A percentile compares a stretch with the other conserved stretches of the same genome.
phyloP scores from a whole-genome alignment of 257 asterid genomes.

The Leptodermis oblonga region DNA sequence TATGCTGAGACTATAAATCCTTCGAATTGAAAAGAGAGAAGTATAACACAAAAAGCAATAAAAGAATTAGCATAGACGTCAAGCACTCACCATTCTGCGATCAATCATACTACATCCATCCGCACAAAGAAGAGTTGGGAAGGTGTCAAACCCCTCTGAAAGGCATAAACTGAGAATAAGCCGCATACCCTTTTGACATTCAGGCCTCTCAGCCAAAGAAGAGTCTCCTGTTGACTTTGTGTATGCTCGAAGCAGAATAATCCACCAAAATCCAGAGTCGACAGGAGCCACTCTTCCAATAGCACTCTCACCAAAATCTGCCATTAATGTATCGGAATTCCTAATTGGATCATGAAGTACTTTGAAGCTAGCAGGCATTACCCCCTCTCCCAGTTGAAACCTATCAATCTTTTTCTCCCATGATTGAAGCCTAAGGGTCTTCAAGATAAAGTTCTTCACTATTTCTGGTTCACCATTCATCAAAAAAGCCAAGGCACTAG shows the following conservation, averaged over 20 bases:
- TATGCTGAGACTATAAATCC: background rate
- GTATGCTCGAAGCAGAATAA: conserved; percentile 63
- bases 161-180: conserved; percentile 67
- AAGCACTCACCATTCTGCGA: conserved; percentile 65
- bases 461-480: conserved; percentile 70
- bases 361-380: conserved; percentile 77
- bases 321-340: conserved; percentile 56
- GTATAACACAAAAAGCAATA: background rate
- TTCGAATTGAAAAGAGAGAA: background rate
- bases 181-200: conserved; percentile 73
- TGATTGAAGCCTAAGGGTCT: conserved; percentile 72
- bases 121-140: conserved; percentile 80
- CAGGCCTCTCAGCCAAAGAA: conserved; percentile 64
- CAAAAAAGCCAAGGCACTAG: conserved; percentile 67
- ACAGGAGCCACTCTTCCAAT: conserved; percentile 81
- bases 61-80: conserved; percentile 4
- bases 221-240: conserved; percentile 69
- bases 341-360: conserved; percentile 62
- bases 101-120: conserved; percentile 79
- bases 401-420: conserved; percentile 77
- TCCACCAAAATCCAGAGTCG: conserved; percentile 89
- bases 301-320: conserved; percentile 79
- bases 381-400: conserved; percentile 71
- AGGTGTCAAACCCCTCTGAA: conserved; percentile 72
- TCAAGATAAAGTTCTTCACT: conserved; percentile 57